A percentile compares a stretch with the other conserved stretches of the same genome.
phyloP scores from a whole-genome alignment of 345 rosid species.

The Aethionema arabicum region DNA sequence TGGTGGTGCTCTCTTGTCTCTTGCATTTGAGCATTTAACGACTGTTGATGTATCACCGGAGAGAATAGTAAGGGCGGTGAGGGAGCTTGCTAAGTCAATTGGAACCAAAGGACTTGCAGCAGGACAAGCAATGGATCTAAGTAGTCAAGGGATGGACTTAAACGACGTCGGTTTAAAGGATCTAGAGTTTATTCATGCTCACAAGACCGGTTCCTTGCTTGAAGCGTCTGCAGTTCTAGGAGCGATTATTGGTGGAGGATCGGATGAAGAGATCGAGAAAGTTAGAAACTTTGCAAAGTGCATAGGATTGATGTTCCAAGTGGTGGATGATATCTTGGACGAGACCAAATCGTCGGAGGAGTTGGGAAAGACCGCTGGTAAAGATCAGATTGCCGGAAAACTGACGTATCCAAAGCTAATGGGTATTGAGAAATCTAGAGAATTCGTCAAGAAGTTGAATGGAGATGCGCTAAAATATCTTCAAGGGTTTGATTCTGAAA shows the following conservation, averaged over 20 bases:
- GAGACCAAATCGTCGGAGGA: no score
- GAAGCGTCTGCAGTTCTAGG: conserved; percentile 68
- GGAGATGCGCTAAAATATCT: conserved; percentile 52
- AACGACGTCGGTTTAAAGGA: conserved; percentile 46
- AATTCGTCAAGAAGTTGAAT: conserved; percentile 53
- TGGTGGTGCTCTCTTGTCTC: no score
- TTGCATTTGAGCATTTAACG: no score
- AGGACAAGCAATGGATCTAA: conserved; percentile 70
- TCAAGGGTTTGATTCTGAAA: conserved; percentile 50
- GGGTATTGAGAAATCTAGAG: conserved; percentile 60
- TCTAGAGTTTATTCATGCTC: conserved; percentile 67
- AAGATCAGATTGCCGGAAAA: conserved; percentile 70
- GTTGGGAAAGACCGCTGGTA: conserved; percentile 37
- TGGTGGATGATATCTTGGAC: no score
- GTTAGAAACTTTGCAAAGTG: conserved; percentile 58
- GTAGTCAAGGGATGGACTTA: conserved; percentile 45
- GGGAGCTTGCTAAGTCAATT: conserved; percentile 54
- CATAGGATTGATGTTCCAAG: conserved; percentile 44
- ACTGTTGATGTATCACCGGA: conserved; percentile 45
- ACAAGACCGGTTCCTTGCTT: conserved; percentile 64
- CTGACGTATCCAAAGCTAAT: conserved; percentile 61
- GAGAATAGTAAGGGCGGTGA: conserved; percentile 48
- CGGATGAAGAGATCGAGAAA: conserved; percentile 54
- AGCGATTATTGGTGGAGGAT: conserved; percentile 63
- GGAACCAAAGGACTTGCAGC: conserved; percentile 67